phyloP scores from a whole-genome alignment of 345 rosid genomes.

The Cochlearia excelsa region DNA sequence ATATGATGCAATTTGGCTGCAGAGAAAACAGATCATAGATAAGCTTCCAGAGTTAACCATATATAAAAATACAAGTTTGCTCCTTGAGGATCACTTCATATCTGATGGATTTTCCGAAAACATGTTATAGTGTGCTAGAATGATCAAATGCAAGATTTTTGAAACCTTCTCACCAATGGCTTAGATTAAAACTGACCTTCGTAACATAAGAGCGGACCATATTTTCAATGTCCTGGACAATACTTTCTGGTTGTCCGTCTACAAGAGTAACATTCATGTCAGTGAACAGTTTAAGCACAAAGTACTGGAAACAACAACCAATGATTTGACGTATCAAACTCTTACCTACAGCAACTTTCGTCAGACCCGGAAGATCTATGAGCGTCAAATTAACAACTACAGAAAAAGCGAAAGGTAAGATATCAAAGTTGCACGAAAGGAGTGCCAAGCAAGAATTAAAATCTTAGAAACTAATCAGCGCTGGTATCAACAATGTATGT shows the following conservation, averaged over 20 bases:
- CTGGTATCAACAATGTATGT: neutral
- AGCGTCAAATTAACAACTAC: conserved; percentile 97
- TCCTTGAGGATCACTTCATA: conserved; percentile 10
- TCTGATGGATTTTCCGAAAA: conserved; percentile 2
- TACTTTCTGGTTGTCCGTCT: conserved; percentile 91
- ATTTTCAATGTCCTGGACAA: conserved; percentile 90
- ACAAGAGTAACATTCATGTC: conserved; percentile 38
- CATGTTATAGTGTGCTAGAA: neutral
- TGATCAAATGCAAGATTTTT: neutral
- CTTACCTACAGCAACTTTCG: conserved; percentile 99
- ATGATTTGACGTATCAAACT: conserved; percentile 23
- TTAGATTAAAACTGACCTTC: conserved; percentile 55
- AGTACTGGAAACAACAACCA: conserved; percentile 29
- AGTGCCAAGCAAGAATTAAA: neutral
- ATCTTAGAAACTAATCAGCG: conserved; percentile 1
- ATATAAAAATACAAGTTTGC: neutral
- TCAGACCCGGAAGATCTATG: conserved; percentile 99
- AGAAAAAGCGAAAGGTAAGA: conserved; percentile 24
- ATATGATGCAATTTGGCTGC: conserved; percentile 96
- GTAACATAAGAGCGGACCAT: conserved; percentile 99
- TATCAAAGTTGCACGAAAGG: neutral
- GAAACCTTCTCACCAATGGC: conserved; percentile 21
- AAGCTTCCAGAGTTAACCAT: conserved; percentile 22
- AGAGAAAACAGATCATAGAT: conserved; percentile 29
- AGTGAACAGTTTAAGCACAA: conserved; percentile 5